phyloP scores from a whole-genome alignment of 805 yeast genomes.

The Cyberlindnera mrakii region DNA sequence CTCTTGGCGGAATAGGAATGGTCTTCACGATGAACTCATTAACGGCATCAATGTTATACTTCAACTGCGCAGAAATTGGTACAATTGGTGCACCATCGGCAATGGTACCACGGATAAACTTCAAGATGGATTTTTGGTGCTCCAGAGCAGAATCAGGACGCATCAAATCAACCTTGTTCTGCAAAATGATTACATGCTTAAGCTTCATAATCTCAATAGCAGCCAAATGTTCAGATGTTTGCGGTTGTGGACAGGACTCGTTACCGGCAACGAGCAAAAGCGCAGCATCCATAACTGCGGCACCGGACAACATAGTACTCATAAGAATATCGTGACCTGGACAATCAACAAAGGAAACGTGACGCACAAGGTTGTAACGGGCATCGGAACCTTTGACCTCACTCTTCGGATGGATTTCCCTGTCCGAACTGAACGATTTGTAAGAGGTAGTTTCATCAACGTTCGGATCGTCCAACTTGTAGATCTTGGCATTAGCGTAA shows the following conservation, averaged over 20 bases:
- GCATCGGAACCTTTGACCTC: slow-evolving; percentile 84
- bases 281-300: slow-evolving; percentile 99
- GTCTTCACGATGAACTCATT: slow-evolving; percentile 92
- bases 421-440: slow-evolving; percentile 89
- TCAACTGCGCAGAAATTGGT: slow-evolving; percentile 97
- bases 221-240: slow-evolving; percentile 97
- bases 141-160: slow-evolving; percentile 94
- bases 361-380: slow-evolving; percentile 86
- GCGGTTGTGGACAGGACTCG: slow-evolving; percentile 99
- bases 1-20: slow-evolving; percentile 95
- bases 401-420: slow-evolving; percentile 91
- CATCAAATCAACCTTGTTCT: slow-evolving; percentile 98
- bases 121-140: slow-evolving; percentile 87
- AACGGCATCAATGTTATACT: slow-evolving; percentile 97
- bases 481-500: slow-evolving; percentile 97
- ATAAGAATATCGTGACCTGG: slow-evolving; percentile 99
- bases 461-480: slow-evolving; percentile 77
- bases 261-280: slow-evolving; percentile 93
- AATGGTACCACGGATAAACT: slow-evolving; percentile 93
- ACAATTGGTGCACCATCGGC: slow-evolving; percentile 99
- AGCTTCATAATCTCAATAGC: slow-evolving; percentile 99
- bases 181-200: slow-evolving; percentile 92
- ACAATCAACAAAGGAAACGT: slow-evolving; percentile 98
- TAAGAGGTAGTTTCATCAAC: slow-evolving; percentile 95
- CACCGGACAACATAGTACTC: slow-evolving; percentile 99